Conservation (phyloP, 2,329 filamentous ascomycete species). For the Trichoderma sp. region DNA sequence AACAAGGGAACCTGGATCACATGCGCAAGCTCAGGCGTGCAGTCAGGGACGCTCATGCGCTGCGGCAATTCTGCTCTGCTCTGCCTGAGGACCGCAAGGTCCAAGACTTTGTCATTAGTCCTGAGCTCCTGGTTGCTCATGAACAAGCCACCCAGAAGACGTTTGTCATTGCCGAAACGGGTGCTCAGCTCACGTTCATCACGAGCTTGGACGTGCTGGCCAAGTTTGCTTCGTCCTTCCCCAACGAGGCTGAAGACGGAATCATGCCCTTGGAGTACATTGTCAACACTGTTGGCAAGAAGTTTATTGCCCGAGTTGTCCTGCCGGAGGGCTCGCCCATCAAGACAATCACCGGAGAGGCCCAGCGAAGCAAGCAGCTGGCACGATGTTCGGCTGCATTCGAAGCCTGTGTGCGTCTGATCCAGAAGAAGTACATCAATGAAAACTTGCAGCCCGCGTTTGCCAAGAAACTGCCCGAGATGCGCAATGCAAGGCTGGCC, state of each 20-base stretch:
- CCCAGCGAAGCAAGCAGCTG: slow-evolving; percentile 68
- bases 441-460: slow-evolving; percentile 73
- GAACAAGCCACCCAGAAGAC: slow-evolving; percentile 46
- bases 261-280: slow-evolving; percentile 59
- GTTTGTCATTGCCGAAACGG: slow-evolving; percentile 66
- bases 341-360: slow-evolving; percentile 63
- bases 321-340: slow-evolving; percentile 77
- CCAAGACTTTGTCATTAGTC: slow-evolving; percentile 33
- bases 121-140: slow-evolving; percentile 27
- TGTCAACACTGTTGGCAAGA: slow-evolving; percentile 56
- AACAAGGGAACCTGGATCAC: slow-evolving; percentile 68
- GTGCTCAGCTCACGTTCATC: slow-evolving; percentile 77
- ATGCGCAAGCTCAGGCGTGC: slow-evolving; percentile 59
- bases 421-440: slow-evolving; percentile 68
- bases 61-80: slow-evolving; percentile 75
- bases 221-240: slow-evolving; percentile 71
- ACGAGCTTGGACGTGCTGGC: slow-evolving; percentile 72
- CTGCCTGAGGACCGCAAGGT: slow-evolving; percentile 72
- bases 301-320: slow-evolving; percentile 76
- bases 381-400: slow-evolving; percentile 92
- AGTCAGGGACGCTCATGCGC: slow-evolving; percentile 59
- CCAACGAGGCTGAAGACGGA: slow-evolving; percentile 38
- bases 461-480: slow-evolving; percentile 69
- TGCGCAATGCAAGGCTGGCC: slow-evolving; percentile 85
- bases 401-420: slow-evolving; percentile 72